Conservation (phyloP, 306 rosid genomes). For the Gastrolobium bilobum region DNA sequence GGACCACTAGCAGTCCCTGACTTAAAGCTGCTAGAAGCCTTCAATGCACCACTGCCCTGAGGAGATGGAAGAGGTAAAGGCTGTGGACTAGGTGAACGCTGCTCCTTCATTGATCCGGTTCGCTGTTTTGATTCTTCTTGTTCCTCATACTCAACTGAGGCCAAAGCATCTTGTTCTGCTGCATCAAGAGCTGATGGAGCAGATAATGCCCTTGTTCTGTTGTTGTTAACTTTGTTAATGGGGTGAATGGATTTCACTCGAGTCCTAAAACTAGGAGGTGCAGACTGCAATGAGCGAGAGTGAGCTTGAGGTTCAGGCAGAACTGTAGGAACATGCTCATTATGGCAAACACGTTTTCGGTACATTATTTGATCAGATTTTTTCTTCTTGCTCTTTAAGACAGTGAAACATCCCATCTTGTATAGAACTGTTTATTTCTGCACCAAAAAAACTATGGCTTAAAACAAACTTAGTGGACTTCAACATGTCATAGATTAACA, state of each 20-base stretch:
- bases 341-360: conserved; percentile 42
- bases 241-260: conserved; percentile 69
- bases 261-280: conserved; percentile 80
- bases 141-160: conserved; percentile 64
- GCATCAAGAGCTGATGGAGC: conserved; percentile 82
- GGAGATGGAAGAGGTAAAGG: conserved; percentile 94
- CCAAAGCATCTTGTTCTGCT: conserved; percentile 67
- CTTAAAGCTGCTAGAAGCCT: conserved; percentile 66
- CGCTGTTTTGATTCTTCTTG: conserved; percentile 58
- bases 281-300: conserved; percentile 61
- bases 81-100: conserved; percentile 60
- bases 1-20: conserved; percentile 61
- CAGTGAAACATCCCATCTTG: conserved; percentile 84
- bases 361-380: conserved; percentile 53
- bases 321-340: conserved; percentile 55
- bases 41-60: conserved; percentile 52
- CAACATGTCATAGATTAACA: not conserved
- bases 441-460: conserved; percentile 28
- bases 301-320: conserved; percentile 72
- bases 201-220: conserved; percentile 72
- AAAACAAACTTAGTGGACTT: conserved; percentile 38
- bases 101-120: conserved; percentile 56
- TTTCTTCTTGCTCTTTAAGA: conserved; percentile 74
- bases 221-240: conserved; percentile 47
- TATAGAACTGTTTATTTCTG: conserved; percentile 51